These are phyloP conservation scores for Aegilops speltoides DNA, from an alignment of 176 grass and related monocot species.

Conservation along the genomic window DNA sequence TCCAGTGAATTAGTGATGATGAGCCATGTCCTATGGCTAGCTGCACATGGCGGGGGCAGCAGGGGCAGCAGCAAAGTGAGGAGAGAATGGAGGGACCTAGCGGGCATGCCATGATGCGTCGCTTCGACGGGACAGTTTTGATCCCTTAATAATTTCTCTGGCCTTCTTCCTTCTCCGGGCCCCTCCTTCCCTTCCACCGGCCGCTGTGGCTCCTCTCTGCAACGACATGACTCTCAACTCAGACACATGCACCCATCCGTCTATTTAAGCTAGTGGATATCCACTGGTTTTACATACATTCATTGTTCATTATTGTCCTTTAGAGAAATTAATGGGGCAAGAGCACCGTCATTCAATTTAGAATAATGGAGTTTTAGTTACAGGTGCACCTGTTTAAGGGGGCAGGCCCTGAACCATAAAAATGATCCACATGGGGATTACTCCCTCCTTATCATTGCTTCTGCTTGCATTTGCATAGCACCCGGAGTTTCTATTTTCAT, in stretches of 20 bases:
- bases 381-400: not conserved
- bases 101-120: slow-evolving; percentile 44
- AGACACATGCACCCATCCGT: not conserved
- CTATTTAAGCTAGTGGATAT: not conserved
- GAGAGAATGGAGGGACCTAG: not conserved
- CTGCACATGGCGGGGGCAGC: not conserved
- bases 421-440: not conserved
- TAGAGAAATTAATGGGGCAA: too few species aligned
- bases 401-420: not conserved
- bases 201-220: not conserved
- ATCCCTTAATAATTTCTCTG: slow-evolving; percentile 14
- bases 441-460: not conserved
- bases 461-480: not conserved
- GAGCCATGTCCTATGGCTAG: not conserved
- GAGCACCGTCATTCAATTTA: not conserved
- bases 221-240: not conserved
- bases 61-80: not conserved
- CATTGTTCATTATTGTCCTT: not conserved
- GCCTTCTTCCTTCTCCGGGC: not conserved
- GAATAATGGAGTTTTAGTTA: not conserved
- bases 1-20: not conserved
- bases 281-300: not conserved
- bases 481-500: not conserved
- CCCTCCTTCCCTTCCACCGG: not conserved
- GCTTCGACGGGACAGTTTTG: slow-evolving; percentile 65